Percentiles rank a stretch among this genome's conserved stretches.
These are phyloP conservation scores for Neocucurbitaria cava DNA, from an alignment of 2,329 filamentous ascomycete species.

Conservation along the genomic window DNA sequence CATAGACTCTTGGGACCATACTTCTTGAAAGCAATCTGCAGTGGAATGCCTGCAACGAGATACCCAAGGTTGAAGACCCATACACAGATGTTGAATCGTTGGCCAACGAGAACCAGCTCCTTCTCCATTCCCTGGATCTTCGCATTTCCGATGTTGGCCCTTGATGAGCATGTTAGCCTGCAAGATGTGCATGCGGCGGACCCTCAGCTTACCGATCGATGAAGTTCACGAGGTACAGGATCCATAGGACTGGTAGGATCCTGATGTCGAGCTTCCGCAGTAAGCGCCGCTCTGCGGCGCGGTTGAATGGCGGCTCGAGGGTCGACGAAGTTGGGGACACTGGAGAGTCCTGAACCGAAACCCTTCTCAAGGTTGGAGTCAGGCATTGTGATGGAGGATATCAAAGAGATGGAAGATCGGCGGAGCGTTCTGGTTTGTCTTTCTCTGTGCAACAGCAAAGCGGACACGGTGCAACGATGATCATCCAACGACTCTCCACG, in stretches of 20 bases:
- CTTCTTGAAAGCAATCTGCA: slow-evolving; percentile 44
- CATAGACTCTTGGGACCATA: slow-evolving; percentile 41
- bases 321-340: slow-evolving; percentile 14
- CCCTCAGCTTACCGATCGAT: slow-evolving; percentile 32
- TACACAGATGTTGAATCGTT: slow-evolving; percentile 48
- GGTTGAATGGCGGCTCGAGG: slow-evolving; percentile 25
- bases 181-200: background rate
- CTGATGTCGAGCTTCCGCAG: slow-evolving; percentile 40
- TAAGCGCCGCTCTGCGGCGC: slow-evolving; percentile 31
- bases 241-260: slow-evolving; percentile 40
- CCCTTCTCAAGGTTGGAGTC: slow-evolving; percentile 19
- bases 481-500: background rate
- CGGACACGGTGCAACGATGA: background rate
- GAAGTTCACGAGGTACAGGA: slow-evolving; percentile 44
- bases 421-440: background rate
- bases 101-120: slow-evolving; percentile 43
- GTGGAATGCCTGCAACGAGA: slow-evolving; percentile 43
- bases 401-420: background rate
- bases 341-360: slow-evolving; percentile 2
- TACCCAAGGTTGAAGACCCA: slow-evolving; percentile 50
- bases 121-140: slow-evolving; percentile 47
- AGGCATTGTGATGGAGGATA: background rate
- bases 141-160: slow-evolving; percentile 43
- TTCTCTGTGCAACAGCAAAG: background rate
- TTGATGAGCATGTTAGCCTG: slow-evolving; percentile 2